Base-by-base conservation (phyloP, 2,329 filamentous ascomycete genomes). In the Zalaria obscura region DNA sequence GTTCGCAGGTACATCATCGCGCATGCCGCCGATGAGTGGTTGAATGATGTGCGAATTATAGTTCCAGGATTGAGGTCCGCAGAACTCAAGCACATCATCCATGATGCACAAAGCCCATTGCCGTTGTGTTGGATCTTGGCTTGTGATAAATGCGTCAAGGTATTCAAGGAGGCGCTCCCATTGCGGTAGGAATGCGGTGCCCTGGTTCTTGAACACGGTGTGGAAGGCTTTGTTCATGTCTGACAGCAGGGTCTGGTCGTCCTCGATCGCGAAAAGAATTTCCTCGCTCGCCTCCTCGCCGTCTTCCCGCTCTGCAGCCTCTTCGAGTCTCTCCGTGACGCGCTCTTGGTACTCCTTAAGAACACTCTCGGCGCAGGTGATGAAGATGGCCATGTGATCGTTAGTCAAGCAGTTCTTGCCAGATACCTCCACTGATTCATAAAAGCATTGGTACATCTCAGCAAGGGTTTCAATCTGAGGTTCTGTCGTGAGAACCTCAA, bases 201-300 rank as follows among this genome's bases (percentile, higher is more conserved):
- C 84, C 59, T 95, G 87, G 66, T 94, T 88, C 70, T 96, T 96
- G 73, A 98, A 98, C 50, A 98, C 86, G 46, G 87, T 89, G 64
- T 98, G 91, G 74, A 93, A 98, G 0, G 91, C 89, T 70, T 98
- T 98, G 76, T 98, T 98, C 91, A 98, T 98, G 57, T 98, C 91
- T 2, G 88, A 94, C 35, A 98, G 73, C 11, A 98, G 72, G 25
- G 87, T 94, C 64, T 96, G 89, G 58, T 98, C 91, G 52, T 98
- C 91, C 61, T 98, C 91, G 38, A 98, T 88, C 8, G 89, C 91
- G 52, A 93, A 82, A 28, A 93, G 72, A 36, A 80, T 76, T 40
- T 95, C 89, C 52, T 95, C 83, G 10, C 80, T 80, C 45, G 91
- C 80, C 44, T 61, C 59, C 36, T 61, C 59, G 49, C 95, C 89